phyloP scores from a whole-genome alignment of 148 eudicot species.

The Rhododendron vialii region DNA sequence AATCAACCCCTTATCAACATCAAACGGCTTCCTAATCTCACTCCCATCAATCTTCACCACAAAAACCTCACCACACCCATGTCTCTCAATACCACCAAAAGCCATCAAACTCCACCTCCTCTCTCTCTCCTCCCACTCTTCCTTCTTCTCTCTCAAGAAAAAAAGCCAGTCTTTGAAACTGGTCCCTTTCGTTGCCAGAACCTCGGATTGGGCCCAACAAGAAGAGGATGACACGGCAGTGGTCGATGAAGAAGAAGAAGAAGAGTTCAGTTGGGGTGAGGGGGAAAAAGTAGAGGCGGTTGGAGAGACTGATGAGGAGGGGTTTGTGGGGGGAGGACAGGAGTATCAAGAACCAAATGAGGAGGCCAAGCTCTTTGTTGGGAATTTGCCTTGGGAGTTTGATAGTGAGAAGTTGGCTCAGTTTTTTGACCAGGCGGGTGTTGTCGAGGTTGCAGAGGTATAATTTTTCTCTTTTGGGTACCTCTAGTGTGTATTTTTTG shows the following conservation, averaged over 20 bases:
- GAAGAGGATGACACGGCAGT: conserved; percentile 44
- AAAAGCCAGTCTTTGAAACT: conserved; percentile 17
- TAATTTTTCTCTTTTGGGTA: not conserved
- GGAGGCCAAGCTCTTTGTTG: conserved; percentile 69
- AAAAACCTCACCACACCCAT: conserved; percentile 28
- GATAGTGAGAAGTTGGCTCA: conserved; percentile 73
- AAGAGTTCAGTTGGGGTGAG: conserved; percentile 21
- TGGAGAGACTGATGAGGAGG: conserved; percentile 28
- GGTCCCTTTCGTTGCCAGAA: conserved; percentile 34
- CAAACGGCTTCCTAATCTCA: conserved; percentile 37
- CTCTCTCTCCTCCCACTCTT: conserved; percentile 20
- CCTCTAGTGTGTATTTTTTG: not conserved
- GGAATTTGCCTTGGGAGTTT: conserved; percentile 70
- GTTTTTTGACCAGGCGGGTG: conserved; percentile 66
- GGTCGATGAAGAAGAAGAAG: conserved; percentile 28
- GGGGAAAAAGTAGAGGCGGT: conserved; percentile 4
- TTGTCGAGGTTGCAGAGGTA: conserved; percentile 82
- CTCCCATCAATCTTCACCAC: conserved; percentile 34
- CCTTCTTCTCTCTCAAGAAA: conserved; percentile 23
- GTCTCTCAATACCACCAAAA: conserved; percentile 35
- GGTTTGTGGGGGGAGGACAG: conserved; percentile 20
- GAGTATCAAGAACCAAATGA: conserved; percentile 50
- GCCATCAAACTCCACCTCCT: conserved; percentile 42
- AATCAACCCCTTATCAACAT: conserved; percentile 39
- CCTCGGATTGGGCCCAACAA: conserved; percentile 48